Percentiles rank a stretch among this genome's conserved stretches.
phyloP scores from a whole-genome alignment of 2,329 filamentous ascomycete genomes.

The Penicillium freii region DNA sequence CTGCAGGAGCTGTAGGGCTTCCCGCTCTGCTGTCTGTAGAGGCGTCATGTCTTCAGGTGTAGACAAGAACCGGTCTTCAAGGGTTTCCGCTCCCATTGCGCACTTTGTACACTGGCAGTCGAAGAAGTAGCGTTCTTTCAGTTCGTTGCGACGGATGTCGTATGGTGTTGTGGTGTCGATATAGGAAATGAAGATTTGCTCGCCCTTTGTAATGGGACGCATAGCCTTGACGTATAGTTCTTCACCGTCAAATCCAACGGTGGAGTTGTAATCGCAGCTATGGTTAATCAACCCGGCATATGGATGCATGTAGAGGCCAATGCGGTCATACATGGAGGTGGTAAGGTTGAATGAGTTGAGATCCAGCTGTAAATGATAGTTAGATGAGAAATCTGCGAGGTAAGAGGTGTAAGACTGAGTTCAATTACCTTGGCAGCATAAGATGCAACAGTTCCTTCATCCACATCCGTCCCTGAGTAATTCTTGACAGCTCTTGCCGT shows the following conservation, averaged over 20 bases:
- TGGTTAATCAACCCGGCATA: conserved; percentile 58
- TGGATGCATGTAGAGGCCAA: conserved; percentile 60
- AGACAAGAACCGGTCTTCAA: conserved; percentile 20
- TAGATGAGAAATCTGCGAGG: background rate
- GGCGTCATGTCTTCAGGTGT: conserved; percentile 11
- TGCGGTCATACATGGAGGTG: conserved; percentile 54
- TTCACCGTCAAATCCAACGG: conserved; percentile 57
- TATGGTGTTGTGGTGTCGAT: conserved; percentile 57
- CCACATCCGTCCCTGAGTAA: conserved; percentile 50
- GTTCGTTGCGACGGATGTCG: conserved; percentile 51
- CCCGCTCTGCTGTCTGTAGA: conserved; percentile 20
- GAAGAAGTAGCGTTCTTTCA: conserved; percentile 59
- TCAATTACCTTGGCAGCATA: conserved; percentile 49
- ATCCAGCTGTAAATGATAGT: conserved; percentile 45
- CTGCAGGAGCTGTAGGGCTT: conserved; percentile 29
- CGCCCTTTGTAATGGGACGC: conserved; percentile 51
- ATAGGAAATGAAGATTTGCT: conserved; percentile 63
- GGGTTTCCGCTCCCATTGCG: conserved; percentile 19
- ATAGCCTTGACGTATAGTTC: conserved; percentile 53
- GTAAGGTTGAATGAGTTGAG: conserved; percentile 60
- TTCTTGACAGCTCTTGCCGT: conserved; percentile 55
- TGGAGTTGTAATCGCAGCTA: conserved; percentile 60
- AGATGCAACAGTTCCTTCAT: conserved; percentile 42
- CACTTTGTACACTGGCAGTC: conserved; percentile 57
- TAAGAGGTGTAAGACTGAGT: background rate